Conservation (phyloP, 441 rosid species). For the Eruca vesicaria region DNA sequence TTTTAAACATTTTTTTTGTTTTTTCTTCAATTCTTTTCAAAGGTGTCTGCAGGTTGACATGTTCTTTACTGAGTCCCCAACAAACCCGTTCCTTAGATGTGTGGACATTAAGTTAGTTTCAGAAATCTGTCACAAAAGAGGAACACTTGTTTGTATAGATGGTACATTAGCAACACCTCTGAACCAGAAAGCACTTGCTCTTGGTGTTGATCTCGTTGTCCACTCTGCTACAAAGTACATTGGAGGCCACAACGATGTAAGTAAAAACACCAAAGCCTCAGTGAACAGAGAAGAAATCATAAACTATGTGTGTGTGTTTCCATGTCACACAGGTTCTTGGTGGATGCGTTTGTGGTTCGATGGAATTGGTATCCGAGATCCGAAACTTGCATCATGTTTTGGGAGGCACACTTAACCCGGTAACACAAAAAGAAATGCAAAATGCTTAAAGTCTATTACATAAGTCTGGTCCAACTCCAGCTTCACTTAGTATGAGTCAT, state of each 20-base stretch:
- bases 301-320: neutral
- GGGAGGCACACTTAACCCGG: constrained; percentile 87
- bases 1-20: no score
- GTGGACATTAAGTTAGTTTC: constrained; percentile 81
- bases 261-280: neutral
- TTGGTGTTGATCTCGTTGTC: constrained; percentile 78
- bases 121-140: constrained; percentile 72
- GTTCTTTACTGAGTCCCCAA: constrained; percentile 88
- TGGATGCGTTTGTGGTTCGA: constrained; percentile 73
- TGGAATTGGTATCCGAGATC: constrained; percentile 50
- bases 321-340: constrained; percentile 55
- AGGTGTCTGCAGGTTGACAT: constrained; percentile 36
- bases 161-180: constrained; percentile 72
- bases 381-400: no score
- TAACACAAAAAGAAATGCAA: constrained; percentile 30
- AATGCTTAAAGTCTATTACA: neutral
- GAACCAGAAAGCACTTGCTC: constrained; percentile 81
- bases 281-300: neutral
- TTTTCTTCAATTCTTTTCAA: no score
- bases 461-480: neutral
- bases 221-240: neutral
- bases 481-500: neutral
- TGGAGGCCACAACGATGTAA: neutral
- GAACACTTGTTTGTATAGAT: constrained; percentile 83
- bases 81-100: constrained; percentile 85